A percentile compares a stretch with the other conserved stretches of the same genome.
Conservation (phyloP, 2,329 filamentous ascomycete species). For the Sporothrix sp. region DNA sequence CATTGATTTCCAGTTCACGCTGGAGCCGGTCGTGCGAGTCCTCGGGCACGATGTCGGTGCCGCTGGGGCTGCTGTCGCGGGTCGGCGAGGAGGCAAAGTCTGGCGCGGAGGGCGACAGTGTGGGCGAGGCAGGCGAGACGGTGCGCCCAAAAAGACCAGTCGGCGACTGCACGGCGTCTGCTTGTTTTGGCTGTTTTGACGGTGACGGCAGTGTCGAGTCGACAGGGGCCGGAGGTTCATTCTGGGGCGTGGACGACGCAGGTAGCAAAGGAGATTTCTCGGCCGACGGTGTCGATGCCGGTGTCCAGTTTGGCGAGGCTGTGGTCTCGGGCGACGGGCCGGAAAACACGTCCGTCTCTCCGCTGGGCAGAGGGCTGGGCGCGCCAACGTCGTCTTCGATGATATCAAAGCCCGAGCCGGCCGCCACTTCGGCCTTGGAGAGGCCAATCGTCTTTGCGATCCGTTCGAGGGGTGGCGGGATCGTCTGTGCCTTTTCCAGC, state of each 20-base stretch:
- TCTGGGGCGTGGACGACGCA: no score
- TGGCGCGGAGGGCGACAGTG: neutral
- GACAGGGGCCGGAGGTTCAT: no score
- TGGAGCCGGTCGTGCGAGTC: neutral
- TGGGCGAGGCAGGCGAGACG: neutral
- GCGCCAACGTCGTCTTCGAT: conserved; percentile 2
- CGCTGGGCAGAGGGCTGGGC: neutral
- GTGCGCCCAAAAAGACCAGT: no score
- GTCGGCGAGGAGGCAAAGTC: neutral
- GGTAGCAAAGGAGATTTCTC: no score
- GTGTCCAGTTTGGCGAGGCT: neutral
- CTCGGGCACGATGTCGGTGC: neutral
- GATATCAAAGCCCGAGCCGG: conserved; percentile 3
- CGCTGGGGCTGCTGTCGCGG: neutral
- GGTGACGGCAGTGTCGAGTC: no score
- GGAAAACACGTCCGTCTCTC: neutral
- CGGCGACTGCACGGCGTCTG: no score
- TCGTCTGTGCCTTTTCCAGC: neutral
- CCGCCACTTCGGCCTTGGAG: conserved; percentile 9
- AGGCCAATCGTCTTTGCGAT: conserved; percentile 3
- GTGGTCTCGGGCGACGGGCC: neutral
- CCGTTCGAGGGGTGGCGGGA: neutral
- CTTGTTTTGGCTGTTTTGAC: no score
- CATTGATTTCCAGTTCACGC: neutral
- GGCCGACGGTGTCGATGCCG: neutral